Evolutionary conservation across 1,284 basidiomycete species (phyloP), one percentile per base, ranked within the genome.

Genomic region (Porogramme epimiltina): DNA sequence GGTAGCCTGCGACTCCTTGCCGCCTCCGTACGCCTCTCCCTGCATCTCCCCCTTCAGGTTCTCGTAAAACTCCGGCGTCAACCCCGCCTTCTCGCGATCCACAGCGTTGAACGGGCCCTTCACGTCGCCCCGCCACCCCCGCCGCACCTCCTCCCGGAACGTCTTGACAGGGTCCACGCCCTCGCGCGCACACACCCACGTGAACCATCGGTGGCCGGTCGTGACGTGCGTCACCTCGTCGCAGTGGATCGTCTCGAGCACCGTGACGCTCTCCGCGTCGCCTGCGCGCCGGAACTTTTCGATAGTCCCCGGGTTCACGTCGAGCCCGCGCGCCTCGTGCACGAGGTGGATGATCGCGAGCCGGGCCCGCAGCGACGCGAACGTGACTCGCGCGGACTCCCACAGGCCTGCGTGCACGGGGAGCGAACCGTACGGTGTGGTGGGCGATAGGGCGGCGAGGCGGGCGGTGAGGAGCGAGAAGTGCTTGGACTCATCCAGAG

Each of bases 331-430:
- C 1, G 92, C 91, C 73, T 95, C 93, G 65, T 94, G 92, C 0
- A 95, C 92, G 25, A 95, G 82, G 63, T 94, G 92, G 59, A 95
- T 92, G 67, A 95, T 94, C 2, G 90, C 89, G 23, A 95, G 81
- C 2, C 92, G 80, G 0, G 91, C 78, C 31, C 84, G 81, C 26
- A 95, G 77, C 2, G 88, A 91, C 45, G 83, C 68, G 3, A 82
- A 81, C 0, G 92, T 95, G 42, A 85, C 79, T 15, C 76, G 75
- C 1, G 92, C 93, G 3, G 88, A 90, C 52, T 93, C 85, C 92
- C 91, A 94, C 4, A 94, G 79, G 0, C 81, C 82, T 0, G 88
- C 88, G 62, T 91, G 89, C 1, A 91, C 84, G 8, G 85, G 82
- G 60, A 89, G 76, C 19, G 76, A 80, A 34, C 93, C 92, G 67